Evolutionary conservation across 2,329 filamentous ascomycete species (phyloP).

Genomic region (Claviceps sp.): DNA sequence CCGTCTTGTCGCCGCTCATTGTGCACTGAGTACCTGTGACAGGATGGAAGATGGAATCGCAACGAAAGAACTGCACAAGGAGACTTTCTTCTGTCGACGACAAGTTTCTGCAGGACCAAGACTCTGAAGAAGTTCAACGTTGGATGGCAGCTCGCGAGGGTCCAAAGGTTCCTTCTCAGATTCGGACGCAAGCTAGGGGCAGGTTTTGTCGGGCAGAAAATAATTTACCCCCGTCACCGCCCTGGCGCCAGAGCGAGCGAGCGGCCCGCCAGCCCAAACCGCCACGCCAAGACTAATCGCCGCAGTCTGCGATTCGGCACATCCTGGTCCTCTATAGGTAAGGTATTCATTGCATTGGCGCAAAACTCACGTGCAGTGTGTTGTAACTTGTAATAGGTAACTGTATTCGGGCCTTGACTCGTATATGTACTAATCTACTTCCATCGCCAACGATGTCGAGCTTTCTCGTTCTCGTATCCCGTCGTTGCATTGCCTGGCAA

Average conservation of each 20-base stretch:
- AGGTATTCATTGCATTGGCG: too few species aligned
- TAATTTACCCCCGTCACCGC: conserved; percentile 16
- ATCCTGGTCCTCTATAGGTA: too few species aligned
- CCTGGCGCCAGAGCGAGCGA: conserved; percentile 5
- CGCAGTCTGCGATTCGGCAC: too few species aligned
- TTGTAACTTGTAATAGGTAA: too few species aligned
- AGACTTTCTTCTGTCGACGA: not conserved
- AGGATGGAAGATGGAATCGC: not conserved
- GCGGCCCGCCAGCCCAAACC: too few species aligned
- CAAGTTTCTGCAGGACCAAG: not conserved
- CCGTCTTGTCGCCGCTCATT: conserved; percentile 41
- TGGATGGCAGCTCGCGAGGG: not conserved
- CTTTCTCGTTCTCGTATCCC: not conserved
- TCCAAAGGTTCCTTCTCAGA: too few species aligned
- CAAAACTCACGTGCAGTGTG: too few species aligned
- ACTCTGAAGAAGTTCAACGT: not conserved
- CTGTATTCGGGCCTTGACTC: too few species aligned
- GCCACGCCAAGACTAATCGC: too few species aligned
- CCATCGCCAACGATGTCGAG: too few species aligned
- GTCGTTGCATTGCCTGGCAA: not conserved
- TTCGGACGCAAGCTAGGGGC: too few species aligned
- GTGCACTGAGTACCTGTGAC: conserved; percentile 9
- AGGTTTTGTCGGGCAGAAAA: conserved; percentile 18
- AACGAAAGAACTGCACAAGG: not conserved
- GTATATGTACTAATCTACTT: too few species aligned